phyloP scores from a whole-genome alignment of 1,139 yeast species.

The Yamadazyma membranifaciens region DNA sequence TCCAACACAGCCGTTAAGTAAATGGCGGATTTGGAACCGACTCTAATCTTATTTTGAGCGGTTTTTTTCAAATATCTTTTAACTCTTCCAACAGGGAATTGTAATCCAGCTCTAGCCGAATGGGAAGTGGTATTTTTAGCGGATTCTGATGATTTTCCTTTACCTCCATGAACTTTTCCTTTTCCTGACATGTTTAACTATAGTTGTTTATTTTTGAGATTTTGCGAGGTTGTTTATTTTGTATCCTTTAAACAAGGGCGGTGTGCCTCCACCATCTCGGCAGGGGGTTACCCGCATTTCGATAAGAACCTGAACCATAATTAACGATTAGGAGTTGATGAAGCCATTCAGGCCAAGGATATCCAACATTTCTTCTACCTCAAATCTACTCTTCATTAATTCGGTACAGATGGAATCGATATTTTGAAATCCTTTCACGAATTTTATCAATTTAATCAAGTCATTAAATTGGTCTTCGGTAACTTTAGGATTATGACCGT shows the following conservation, averaged over 20 bases:
- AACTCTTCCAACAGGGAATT: conserved; percentile 98
- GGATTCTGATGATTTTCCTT: conserved; percentile 82
- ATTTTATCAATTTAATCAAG: conserved; percentile 35
- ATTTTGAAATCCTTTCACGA: conserved; percentile 58
- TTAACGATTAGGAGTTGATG: conserved; percentile 24
- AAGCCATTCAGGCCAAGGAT: conserved; percentile 43
- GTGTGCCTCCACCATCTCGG: neutral
- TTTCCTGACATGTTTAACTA: conserved; percentile 60
- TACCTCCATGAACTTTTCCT: conserved; percentile 97
- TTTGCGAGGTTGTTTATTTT: conserved; percentile 8
- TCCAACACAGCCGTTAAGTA: conserved; percentile 96
- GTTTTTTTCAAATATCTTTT: conserved; percentile 90
- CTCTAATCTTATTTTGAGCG: conserved; percentile 92
- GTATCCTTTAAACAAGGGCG: conserved; percentile 3
- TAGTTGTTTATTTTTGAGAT: conserved; percentile 8
- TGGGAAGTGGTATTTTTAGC: conserved; percentile 75
- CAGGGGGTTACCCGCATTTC: conserved; percentile 3
- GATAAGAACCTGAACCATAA: too few relatives aligned
- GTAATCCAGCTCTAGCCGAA: conserved; percentile 96
- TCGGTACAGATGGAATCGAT: conserved; percentile 76
- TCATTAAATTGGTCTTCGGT: conserved; percentile 25
- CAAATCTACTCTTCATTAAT: conserved; percentile 53
- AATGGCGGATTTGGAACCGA: conserved; percentile 96
- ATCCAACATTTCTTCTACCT: conserved; percentile 51
- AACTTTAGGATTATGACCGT: conserved; percentile 15